Percentiles rank a stretch among this genome's conserved stretches.
Evolutionary conservation across 2,329 filamentous ascomycete genomes (phyloP).

Genomic region (Neonectria neomacrospora): DNA sequence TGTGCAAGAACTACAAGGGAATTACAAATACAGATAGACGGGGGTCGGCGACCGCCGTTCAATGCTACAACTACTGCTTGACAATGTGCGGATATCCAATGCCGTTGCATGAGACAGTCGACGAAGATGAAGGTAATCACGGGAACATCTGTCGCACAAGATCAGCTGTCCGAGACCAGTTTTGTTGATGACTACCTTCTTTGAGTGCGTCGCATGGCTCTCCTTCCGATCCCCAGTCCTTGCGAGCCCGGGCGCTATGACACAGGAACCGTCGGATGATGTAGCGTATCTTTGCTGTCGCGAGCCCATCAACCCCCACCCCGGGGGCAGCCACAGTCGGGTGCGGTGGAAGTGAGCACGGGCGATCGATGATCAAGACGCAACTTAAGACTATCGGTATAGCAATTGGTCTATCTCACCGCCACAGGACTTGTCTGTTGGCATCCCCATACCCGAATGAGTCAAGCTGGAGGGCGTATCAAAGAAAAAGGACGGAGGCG

Average conservation of each 20-base stretch:
- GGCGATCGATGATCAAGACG: conserved; percentile 24
- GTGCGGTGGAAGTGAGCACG: conserved; percentile 30
- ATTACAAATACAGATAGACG: conserved; percentile 1
- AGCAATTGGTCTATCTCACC: conserved; percentile 14
- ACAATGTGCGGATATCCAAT: neutral
- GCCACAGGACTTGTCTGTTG: neutral
- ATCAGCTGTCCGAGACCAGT: conserved; percentile 3
- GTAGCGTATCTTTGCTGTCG: conserved; percentile 19
- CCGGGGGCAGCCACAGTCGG: conserved; percentile 32
- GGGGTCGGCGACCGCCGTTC: neutral
- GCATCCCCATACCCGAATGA: neutral
- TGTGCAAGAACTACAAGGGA: conserved; percentile 15
- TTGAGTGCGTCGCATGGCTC: conserved; percentile 18
- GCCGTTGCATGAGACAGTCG: conserved; percentile 1
- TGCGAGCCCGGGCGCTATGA: conserved; percentile 8
- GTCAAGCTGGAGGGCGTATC: neutral
- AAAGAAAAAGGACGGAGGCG: neutral
- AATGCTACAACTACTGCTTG: neutral
- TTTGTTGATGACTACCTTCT: conserved; percentile 4
- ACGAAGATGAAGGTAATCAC: conserved; percentile 10
- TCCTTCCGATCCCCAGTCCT: conserved; percentile 2
- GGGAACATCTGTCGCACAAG: conserved; percentile 10
- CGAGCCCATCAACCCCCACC: conserved; percentile 33
- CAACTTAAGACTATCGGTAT: conserved; percentile 14
- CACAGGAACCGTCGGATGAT: conserved; percentile 5